A percentile compares a stretch with the other conserved stretches of the same genome.
phyloP scores from a whole-genome alignment of 2,329 filamentous ascomycete species.

The Diaporthe australafricana region DNA sequence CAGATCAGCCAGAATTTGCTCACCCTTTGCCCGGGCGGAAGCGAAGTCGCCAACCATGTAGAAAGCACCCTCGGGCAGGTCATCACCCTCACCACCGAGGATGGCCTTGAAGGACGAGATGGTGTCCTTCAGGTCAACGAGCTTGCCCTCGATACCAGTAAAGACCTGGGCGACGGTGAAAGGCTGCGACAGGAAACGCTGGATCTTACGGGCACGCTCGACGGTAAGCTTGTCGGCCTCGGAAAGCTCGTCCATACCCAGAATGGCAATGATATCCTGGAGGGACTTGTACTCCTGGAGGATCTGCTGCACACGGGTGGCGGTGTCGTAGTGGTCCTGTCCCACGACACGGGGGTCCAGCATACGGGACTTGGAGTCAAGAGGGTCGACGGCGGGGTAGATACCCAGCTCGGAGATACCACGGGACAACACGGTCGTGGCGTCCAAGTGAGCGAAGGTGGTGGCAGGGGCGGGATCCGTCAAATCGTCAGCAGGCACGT shows the following conservation, averaged over 20 bases:
- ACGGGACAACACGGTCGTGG: conserved; percentile 99
- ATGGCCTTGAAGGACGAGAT: conserved; percentile 98
- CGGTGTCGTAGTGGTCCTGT: conserved; percentile 96
- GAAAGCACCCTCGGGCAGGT: conserved; percentile 92
- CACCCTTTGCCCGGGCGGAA: conserved; percentile 94
- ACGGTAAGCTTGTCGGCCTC: conserved; percentile 99
- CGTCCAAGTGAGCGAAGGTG: conserved; percentile 99
- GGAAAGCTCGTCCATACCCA: conserved; percentile 99
- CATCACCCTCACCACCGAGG: conserved; percentile 93
- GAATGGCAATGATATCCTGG: conserved; percentile 99
- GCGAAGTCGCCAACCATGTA: conserved; percentile 99
- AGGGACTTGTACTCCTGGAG: conserved; percentile 99
- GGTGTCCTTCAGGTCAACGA: conserved; percentile 99
- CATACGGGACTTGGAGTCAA: conserved; percentile 99
- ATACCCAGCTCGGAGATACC: conserved; percentile 99
- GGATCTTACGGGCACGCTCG: conserved; percentile 99
- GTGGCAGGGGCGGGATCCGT: conserved; percentile 99
- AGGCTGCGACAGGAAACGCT: conserved; percentile 99
- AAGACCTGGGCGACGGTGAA: conserved; percentile 90
- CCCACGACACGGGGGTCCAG: conserved; percentile 98
- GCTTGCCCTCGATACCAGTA: conserved; percentile 93
- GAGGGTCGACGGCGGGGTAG: conserved; percentile 99
- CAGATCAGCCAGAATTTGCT: conserved; percentile 99
- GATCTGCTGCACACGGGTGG: conserved; percentile 98
- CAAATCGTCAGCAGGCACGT: conserved; percentile 99